A percentile compares a stretch with the other conserved stretches of the same genome.
Evolutionary conservation across 2,329 filamentous ascomycete genomes (phyloP).

Genomic region (Verticillium nonalfalfae): DNA sequence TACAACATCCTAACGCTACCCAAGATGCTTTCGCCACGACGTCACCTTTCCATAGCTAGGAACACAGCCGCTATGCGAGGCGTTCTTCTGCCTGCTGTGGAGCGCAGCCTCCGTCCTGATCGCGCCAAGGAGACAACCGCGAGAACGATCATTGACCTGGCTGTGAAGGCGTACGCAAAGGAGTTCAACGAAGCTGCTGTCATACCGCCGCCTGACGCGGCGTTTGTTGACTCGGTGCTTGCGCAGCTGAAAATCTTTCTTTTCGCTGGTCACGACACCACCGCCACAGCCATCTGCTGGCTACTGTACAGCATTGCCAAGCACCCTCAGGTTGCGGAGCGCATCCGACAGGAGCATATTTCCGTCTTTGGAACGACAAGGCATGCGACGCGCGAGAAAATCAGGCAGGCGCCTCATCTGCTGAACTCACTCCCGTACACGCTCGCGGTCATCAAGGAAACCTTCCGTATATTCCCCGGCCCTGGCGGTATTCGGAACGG

Average conservation of each 20-base stretch:
- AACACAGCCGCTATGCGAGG: slow-evolving; percentile 1
- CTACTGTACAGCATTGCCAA: slow-evolving; percentile 16
- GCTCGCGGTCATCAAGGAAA: slow-evolving; percentile 48
- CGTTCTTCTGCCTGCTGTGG: slow-evolving; percentile 4
- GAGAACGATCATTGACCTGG: slow-evolving; percentile 17
- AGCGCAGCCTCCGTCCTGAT: background rate
- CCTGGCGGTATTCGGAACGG: slow-evolving; percentile 36
- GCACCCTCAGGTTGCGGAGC: slow-evolving; percentile 14
- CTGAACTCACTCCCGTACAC: slow-evolving; percentile 3
- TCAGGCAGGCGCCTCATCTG: background rate
- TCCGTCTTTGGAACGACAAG: slow-evolving; percentile 14
- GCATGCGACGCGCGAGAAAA: background rate
- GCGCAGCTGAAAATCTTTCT: slow-evolving; percentile 28
- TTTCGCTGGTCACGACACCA: slow-evolving; percentile 31
- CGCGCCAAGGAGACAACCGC: background rate
- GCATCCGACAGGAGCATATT: slow-evolving; percentile 21
- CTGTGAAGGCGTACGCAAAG: slow-evolving; percentile 8
- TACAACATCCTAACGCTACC: slow-evolving; percentile 3
- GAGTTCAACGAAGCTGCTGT: background rate
- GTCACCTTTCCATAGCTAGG: background rate
- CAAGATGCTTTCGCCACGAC: background rate
- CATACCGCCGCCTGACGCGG: background rate
- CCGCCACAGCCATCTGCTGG: slow-evolving; percentile 24
- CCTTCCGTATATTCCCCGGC: slow-evolving; percentile 45
- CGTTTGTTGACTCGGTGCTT: slow-evolving; percentile 16